A percentile compares a stretch with the other conserved stretches of the same genome.
These are phyloP conservation scores for Fraxinus sp. DNA, from an alignment of 305 asterid species.

Conservation along the genomic window DNA sequence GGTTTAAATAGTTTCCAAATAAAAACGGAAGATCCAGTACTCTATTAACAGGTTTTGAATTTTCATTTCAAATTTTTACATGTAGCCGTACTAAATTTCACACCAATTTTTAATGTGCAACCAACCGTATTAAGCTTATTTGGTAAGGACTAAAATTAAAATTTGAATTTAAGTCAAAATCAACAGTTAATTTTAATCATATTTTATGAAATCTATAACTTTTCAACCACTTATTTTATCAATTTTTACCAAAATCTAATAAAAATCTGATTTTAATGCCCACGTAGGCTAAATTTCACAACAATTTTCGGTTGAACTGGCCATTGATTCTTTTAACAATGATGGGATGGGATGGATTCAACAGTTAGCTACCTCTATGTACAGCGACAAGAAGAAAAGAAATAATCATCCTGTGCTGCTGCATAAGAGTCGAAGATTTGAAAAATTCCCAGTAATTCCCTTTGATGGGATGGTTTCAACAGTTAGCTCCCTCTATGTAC, in stretches of 20 bases:
- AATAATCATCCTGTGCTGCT: not conserved
- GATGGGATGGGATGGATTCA: not conserved
- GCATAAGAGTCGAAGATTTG: not conserved
- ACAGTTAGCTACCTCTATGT: not conserved
- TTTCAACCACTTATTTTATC: not conserved
- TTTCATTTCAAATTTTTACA: not conserved
- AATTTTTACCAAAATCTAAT: too few species aligned
- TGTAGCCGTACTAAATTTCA: not conserved
- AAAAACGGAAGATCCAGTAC: not conserved
- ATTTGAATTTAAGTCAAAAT: too few species aligned
- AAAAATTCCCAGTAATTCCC: not conserved
- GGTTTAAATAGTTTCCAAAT: too few species aligned
- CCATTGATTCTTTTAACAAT: not conserved
- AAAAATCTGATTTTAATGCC: not conserved
- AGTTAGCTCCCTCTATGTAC: not conserved
- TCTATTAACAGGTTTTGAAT: not conserved
- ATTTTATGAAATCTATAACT: too few species aligned
- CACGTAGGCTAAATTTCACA: too few species aligned
- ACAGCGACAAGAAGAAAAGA: not conserved
- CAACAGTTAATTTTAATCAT: too few species aligned
- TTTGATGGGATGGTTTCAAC: not conserved
- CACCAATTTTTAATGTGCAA: not conserved
- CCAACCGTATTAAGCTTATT: not conserved
- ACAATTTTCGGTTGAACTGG: not conserved
- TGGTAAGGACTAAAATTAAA: too few species aligned